Evolutionary conservation across 768 basidiomycete species (phyloP), one percentile per base, ranked within the genome.

Genomic region (Termitomyces sp.): DNA sequence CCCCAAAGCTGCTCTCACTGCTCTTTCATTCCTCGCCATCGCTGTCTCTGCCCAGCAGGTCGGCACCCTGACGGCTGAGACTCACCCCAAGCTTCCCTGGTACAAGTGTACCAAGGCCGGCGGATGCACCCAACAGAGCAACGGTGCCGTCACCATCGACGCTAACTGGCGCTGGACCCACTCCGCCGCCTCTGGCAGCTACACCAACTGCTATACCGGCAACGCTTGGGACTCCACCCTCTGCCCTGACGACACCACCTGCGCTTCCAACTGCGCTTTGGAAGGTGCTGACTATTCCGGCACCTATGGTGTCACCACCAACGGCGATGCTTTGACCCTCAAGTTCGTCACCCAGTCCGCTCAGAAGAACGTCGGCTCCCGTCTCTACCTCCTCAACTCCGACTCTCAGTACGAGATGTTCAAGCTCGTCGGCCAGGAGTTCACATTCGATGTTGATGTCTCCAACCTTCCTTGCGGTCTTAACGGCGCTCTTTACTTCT

Each of bases 101-200:
- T 72, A 80, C 66, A 74, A 79, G 60, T 85, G 84, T 70, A 79
- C 82, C 33, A 56, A 49, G 46, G 57, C 68, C 28, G 77, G 79
- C 50, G 70, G 73, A 33, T 83, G 83, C 72, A 73, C 71, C 7
- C 75, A 74, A n/a, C 69, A 71, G 42, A 65, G 69, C 39, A 53
- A 46, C 18, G 75, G 75, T 15, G 58, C 72, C 35, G 75, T 86
- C 66, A 78, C 79, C 55, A 76, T 86, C 70, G 84, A 85, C 70
- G 62, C 79, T 61, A 84, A 84, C 75, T 85, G 82, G 81, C 82
- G 84, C 62, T 84, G 81, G 82, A 67, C 80, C 44, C 81, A 83
- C 70, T 67, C 68, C 44, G 74, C 73, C 55, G 66, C 64, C 20
- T 53, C 36, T 53, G 45, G 56, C 54, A 68, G 69, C 51, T 71